Evolutionary conservation across 2,329 filamentous ascomycete species (phyloP), one percentile per base, ranked within the genome.

Genomic region (Fusarium setosum): DNA sequence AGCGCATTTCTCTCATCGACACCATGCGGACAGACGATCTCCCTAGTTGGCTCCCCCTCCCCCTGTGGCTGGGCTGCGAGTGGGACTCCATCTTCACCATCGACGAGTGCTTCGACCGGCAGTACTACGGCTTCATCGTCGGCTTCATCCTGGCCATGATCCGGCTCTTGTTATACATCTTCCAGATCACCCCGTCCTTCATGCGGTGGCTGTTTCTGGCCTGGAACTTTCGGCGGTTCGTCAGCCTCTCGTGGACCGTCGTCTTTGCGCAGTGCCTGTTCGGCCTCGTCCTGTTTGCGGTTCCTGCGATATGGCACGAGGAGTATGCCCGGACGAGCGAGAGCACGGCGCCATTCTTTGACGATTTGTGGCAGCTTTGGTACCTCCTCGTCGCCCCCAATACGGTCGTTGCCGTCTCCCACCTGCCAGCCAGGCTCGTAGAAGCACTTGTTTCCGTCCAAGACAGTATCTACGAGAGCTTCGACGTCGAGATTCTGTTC

Each of bases 121-220:
- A 63, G 13, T 49, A 70, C 42, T 29, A 48, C 38, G 56, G 58
- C 44, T 12, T 71, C 23, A 12, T 61, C 23, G 10, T 63, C 11
- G 10, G 58, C 44, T 12, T 71, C 23, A 12, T 61, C 23, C 10
- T 63, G 9, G 10, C n/a, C 15, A 21, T 65, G 4, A 37, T 58
- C 3, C 35, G 35, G 18, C 10, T 48, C 8, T 8, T 59, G 13
- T 59, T 29, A n/a, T 51, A 31, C 38, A 5, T 24, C n/a, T 18
- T 69, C 6, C 38, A 31, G 20, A 32, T 15, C 12, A 45, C 8
- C 6, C 37, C 45, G 6, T 10, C n/a, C 9, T 9, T 59, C 6
- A 5, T 68, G 29, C 38, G 59, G 37, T 48, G 51, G 38, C 15
- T 40, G 17, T 4, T 63, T 17, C 29, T 58, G 31, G 18, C 41